Percentiles rank a stretch among this genome's conserved stretches.
Evolutionary conservation across 495 filamentous ascomycete species (phyloP).

Genomic region (Penicillium ucsense): DNA sequence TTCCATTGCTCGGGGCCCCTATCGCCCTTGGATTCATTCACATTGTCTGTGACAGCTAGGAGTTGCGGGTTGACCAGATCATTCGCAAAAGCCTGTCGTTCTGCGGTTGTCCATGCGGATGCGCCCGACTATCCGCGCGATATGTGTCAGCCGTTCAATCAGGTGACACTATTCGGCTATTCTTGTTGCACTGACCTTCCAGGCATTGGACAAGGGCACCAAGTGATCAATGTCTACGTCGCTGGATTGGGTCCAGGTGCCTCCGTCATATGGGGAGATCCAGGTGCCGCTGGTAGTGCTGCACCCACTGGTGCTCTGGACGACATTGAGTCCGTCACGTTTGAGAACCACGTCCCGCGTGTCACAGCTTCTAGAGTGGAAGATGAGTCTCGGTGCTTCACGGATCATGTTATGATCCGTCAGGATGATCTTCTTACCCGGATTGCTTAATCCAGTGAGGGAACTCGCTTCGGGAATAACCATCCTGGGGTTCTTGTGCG

Average conservation of each 20-base stretch:
- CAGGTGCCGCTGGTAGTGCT: constrained; percentile 49
- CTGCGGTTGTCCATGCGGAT: constrained; percentile 45
- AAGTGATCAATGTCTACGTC: constrained; percentile 72
- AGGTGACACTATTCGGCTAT: background rate
- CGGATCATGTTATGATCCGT: no score
- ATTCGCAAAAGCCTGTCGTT: constrained; percentile 60
- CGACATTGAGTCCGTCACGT: constrained; percentile 55
- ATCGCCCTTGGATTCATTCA: constrained; percentile 63
- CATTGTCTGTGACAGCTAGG: constrained; percentile 63
- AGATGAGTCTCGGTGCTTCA: no score
- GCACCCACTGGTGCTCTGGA: constrained; percentile 36
- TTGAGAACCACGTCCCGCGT: constrained; percentile 57
- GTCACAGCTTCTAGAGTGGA: constrained; percentile 44
- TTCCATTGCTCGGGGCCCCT: constrained; percentile 64
- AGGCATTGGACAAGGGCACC: constrained; percentile 64
- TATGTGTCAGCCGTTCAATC: background rate
- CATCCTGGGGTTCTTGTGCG: constrained; percentile 39
- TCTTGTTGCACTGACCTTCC: constrained; percentile 40
- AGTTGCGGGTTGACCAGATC: constrained; percentile 62
- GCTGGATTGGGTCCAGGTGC: constrained; percentile 51
- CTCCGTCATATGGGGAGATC: constrained; percentile 60
- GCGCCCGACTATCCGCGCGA: constrained; percentile 28
- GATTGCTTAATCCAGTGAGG: constrained; percentile 56
- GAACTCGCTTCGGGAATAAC: constrained; percentile 54
- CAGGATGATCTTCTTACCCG: constrained; percentile 2